phyloP scores from a whole-genome alignment of 2,329 filamentous ascomycete genomes.

The Fusarium sublunatum region DNA sequence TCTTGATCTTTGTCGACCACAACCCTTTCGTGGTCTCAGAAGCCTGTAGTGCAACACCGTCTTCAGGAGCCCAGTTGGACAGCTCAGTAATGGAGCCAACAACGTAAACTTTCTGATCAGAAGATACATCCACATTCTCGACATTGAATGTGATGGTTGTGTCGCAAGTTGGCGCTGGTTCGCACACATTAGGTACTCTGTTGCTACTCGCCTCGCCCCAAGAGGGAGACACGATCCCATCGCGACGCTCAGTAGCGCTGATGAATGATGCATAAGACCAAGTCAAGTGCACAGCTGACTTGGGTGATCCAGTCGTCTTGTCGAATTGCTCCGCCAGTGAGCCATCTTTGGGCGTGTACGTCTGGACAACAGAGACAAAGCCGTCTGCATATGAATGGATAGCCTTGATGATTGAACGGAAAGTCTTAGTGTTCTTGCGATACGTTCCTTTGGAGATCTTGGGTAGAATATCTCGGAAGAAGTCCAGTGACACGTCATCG shows the following conservation, averaged over 20 bases:
- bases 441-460: conserved; percentile 24
- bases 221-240: conserved; percentile 62
- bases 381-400: conserved; percentile 24
- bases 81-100: conserved; percentile 54
- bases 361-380: conserved; percentile 60
- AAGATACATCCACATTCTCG: conserved; percentile 20
- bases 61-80: conserved; percentile 50
- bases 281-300: conserved; percentile 74
- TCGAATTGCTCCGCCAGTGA: conserved; percentile 74
- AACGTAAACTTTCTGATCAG: conserved; percentile 36
- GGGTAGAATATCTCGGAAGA: conserved; percentile 24
- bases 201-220: conserved; percentile 57
- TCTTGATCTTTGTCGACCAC: conserved; percentile 63
- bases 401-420: conserved; percentile 18
- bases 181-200: conserved; percentile 30
- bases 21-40: conserved; percentile 58
- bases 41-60: conserved; percentile 63
- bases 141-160: conserved; percentile 39
- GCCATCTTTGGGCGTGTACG: conserved; percentile 71
- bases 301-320: conserved; percentile 60
- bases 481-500: conserved; percentile 11
- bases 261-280: conserved; percentile 78
- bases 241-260: conserved; percentile 66
- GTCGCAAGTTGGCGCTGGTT: conserved; percentile 43
- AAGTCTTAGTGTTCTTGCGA: conserved; percentile 15